Base-by-base conservation (phyloP, 805 yeast species). In the Maudiozyma pseudohumilis region DNA sequence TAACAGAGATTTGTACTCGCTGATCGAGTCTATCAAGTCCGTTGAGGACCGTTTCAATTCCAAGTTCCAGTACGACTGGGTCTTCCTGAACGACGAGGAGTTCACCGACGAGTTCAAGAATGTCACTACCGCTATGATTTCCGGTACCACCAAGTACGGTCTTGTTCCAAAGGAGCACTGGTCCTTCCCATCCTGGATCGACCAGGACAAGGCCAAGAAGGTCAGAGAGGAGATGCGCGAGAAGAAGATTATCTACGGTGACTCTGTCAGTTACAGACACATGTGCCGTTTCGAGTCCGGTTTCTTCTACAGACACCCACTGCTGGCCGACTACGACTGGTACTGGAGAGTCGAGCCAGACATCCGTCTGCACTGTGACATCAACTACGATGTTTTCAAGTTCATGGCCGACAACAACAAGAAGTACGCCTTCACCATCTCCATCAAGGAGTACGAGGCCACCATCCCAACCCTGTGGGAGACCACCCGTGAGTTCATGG, bases 341-440 rank as follows among this genome's bases (percentile, higher is more conserved):
- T 87, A 87, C 68, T 87, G 96, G 96, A 76, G 96, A 64, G 94
- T 87, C 39, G 96, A 87, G 61, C 95, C 96, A 15, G 83, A 77
- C 56, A 72, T 82, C 56, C 73, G 74, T 59, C 73, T 86, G 50
- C 79, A 68, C 62, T 86, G 95, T 68, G 95, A 87, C 60, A 66
- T 87, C 41, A 76, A 79, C 53, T 80, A 77, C 60, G 94, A 83
- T 59, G 66, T 80, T 22, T 85, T 85, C 74, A 76, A 79, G 61
- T 84, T 69, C 61, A 83, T 85, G 94, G 68, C 71, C 47, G 89
- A 82, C 46, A 79, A 81, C 54, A 65, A 73, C 47, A 80, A 80
- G 64, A 71, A 67, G 46, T 85, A 85, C 53, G 82, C 82, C 4
- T 85, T 80, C 63, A 78, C 94, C 29, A 80, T 85, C 45, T 68